Base-by-base conservation (phyloP, 495 filamentous ascomycete genomes). In the Amorphotheca resinae region DNA sequence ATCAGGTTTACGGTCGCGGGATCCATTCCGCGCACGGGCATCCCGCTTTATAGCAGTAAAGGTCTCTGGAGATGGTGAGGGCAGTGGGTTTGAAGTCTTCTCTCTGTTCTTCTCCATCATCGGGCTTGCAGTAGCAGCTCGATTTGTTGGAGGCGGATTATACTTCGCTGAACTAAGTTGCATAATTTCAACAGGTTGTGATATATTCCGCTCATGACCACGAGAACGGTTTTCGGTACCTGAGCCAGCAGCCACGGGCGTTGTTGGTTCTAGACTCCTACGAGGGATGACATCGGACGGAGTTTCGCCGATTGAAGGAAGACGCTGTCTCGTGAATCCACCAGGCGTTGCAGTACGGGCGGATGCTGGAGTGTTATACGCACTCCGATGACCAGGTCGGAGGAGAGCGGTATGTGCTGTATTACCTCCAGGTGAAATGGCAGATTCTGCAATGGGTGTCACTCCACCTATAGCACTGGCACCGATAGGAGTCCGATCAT, bases 391-490 rank as follows among this genome's bases (percentile, higher is more conserved):
- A 33, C 69, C 71, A 42, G 77, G 74, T 48, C 79, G 72, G 30
- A 79, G 64, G 48, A 83, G 80, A 2, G 80, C 80, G 4, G 72
- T 74, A 7, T 72, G 70, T n/a, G 80, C 68, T 33, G 76, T 71
- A 30, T 50, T 55, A 31, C 58, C 57, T 26, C 73, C 67, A 1
- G 84, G 84, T 20, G 84, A 86, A 22, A 91, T 65, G 9, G 88
- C 91, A 28, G 89, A 93, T 49, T 95, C 85, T 2, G 84, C 82
- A 56, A 96, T 95, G 1, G 91, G 91, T 3, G 93, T 98, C 9
- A 82, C 72, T 30, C 80, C 83, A 3, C 76, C 79, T 28, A 5
- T 11, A 5, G 25, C 5, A 5, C 5, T 28, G 4, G 86, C 79
- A 22, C 73, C 78, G 34, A 87, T 83, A 4, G 87, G 84, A 9